Evolutionary conservation across 78 protist species (phyloP), one percentile per base, ranked within the genome.

Genomic region (Dictyostelium capitatum): DNA sequence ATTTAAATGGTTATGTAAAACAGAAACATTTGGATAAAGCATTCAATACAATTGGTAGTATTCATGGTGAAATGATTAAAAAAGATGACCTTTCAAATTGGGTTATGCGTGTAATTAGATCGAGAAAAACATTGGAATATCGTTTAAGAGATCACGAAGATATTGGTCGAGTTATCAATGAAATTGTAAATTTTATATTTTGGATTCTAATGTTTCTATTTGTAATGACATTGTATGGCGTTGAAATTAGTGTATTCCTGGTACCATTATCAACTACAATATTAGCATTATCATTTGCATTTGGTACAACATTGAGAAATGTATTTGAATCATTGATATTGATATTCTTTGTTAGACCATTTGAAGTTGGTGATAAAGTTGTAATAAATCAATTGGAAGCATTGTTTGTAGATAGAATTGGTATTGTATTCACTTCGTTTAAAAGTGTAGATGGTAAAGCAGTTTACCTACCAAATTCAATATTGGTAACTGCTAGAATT

Each of bases 141-240:
- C 28, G 93, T 46, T 19, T 87, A 4, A 74, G 93, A 50, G 93
- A 87, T 64, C 93, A 87, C 15, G 93, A 87, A n/a, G 93, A 87
- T 50, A 77, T 87, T 48, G 93, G 93, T 14, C 57, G 80, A 50
- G 93, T 87, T 2, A 87, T 87, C 6, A 87, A 87, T 32, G 93
- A 87, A 15, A 64, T 87, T 50, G 70, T 87, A 1, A 87, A 87
- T 43, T 87, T 87, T 25, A 70, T 87, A 15, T 87, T 87, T 77
- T 87, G 93, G 93, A 64, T 87, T 20, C 12, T 87, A 0, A 87
- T 87, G 80, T 87, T 87, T 20, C 23, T 87, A 6, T 87, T 87
- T 69, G 93, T 87, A 3, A 20, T 87, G 50, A 75, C 93, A 4
- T 10, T 87, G 6, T 87, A 77, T 87, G 93, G 93, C 11, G 83